Conservation (phyloP, 2,329 filamentous ascomycete genomes). For the Sporothrix protearum region DNA sequence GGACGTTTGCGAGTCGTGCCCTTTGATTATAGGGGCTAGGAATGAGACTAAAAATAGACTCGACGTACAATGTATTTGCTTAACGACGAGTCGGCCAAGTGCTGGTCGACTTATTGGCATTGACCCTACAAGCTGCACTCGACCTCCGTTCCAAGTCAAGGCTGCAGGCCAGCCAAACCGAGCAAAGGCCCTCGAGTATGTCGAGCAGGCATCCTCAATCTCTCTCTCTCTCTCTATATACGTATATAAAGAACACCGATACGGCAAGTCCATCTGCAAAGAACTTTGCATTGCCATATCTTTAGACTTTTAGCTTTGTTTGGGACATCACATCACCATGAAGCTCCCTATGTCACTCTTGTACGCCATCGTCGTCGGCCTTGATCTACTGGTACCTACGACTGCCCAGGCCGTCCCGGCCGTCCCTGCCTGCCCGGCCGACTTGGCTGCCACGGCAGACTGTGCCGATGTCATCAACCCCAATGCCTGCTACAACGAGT, state of each 20-base stretch:
- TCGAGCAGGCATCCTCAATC: no score
- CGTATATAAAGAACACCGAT: neutral
- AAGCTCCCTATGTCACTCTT: constrained; percentile 9
- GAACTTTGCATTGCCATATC: neutral
- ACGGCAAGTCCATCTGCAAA: neutral
- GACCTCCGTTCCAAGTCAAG: neutral
- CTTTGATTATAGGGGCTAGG: neutral
- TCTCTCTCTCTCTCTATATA: neutral
- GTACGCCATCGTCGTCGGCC: constrained; percentile 29
- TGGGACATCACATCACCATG: neutral
- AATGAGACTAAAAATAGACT: no score
- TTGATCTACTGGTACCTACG: constrained; percentile 23
- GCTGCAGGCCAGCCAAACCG: neutral
- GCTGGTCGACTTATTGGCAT: neutral
- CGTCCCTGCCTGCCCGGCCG: constrained; percentile 35
- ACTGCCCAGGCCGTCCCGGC: constrained; percentile 32
- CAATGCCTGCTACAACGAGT: constrained; percentile 42
- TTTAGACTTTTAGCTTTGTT: neutral
- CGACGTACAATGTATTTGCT: neutral
- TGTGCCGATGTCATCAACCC: constrained; percentile 41
- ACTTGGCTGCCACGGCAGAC: constrained; percentile 38
- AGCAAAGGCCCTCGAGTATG: neutral
- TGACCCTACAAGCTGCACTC: neutral
- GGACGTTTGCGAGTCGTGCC: neutral
- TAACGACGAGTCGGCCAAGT: neutral